Percentiles rank a stretch among this genome's conserved stretches.
Evolutionary conservation across 2,329 filamentous ascomycete genomes (phyloP).

Genomic region (Neocucurbitaria cava): DNA sequence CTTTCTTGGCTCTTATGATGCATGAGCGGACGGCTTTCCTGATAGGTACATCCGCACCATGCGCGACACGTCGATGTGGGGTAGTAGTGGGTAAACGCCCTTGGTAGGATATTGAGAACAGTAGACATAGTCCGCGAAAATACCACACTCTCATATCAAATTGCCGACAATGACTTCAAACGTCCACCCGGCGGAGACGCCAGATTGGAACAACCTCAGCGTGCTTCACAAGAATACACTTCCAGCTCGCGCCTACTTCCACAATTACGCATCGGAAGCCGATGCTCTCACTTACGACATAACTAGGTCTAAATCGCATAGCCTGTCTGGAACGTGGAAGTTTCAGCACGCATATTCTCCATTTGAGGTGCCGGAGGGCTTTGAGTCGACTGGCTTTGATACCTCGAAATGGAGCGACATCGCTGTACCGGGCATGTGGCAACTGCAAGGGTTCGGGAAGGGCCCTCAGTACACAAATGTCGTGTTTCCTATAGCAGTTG

Average conservation of each 20-base stretch:
- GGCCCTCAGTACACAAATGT: slow-evolving; percentile 73
- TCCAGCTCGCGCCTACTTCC: slow-evolving; percentile 64
- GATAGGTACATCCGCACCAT: slow-evolving; percentile 15
- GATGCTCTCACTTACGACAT: slow-evolving; percentile 56
- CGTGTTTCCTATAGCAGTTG: slow-evolving; percentile 69
- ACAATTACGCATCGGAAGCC: slow-evolving; percentile 58
- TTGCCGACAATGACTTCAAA: slow-evolving; percentile 28
- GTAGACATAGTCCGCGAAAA: background rate
- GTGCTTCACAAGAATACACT: slow-evolving; percentile 68
- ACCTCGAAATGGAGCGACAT: slow-evolving; percentile 60
- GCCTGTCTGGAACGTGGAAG: slow-evolving; percentile 48
- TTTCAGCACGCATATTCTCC: slow-evolving; percentile 48
- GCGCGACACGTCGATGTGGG: background rate
- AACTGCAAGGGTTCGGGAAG: slow-evolving; percentile 70
- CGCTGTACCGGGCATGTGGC: slow-evolving; percentile 72
- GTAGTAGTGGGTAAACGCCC: background rate
- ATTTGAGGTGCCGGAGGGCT: slow-evolving; percentile 45
- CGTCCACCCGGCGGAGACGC: slow-evolving; percentile 37
- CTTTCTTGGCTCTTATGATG: slow-evolving; percentile 16
- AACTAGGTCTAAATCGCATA: slow-evolving; percentile 41
- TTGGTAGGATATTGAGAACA: background rate
- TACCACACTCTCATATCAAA: slow-evolving; percentile 4
- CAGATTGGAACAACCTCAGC: slow-evolving; percentile 68
- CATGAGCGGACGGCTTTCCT: slow-evolving; percentile 29
- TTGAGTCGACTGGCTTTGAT: slow-evolving; percentile 43